These are phyloP conservation scores for Kwoniella europaea DNA, from an alignment of 768 basidiomycete species.

Conservation along the genomic window DNA sequence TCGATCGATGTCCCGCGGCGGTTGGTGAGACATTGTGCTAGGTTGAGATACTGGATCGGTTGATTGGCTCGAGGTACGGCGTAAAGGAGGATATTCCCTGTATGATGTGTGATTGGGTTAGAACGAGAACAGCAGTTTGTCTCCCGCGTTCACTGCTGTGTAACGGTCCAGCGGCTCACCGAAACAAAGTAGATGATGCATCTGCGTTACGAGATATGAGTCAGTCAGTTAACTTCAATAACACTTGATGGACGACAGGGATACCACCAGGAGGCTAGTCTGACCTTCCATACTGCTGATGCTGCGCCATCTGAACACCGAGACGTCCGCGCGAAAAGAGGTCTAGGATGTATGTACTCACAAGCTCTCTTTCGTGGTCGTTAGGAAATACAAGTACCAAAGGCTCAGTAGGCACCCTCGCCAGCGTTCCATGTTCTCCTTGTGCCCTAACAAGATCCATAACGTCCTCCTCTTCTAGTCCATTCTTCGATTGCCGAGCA, in stretches of 20 bases:
- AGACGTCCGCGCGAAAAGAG: background rate
- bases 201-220: too few relatives aligned
- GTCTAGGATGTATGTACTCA: background rate
- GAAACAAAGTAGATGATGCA: too few relatives aligned
- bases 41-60: slow-evolving; percentile 25
- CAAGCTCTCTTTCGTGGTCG: slow-evolving; percentile 8
- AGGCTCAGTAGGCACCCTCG: slow-evolving; percentile 7
- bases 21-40: slow-evolving; percentile 20
- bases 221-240: too few relatives aligned
- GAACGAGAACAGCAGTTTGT: too few relatives aligned
- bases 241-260: too few relatives aligned
- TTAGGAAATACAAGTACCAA: slow-evolving; percentile 3
- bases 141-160: too few relatives aligned
- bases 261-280: too few relatives aligned
- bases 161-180: too few relatives aligned
- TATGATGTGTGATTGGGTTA: background rate
- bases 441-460: background rate
- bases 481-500: background rate
- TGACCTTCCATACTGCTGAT: too few relatives aligned
- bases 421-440: background rate
- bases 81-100: slow-evolving; percentile 20
- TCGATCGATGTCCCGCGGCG: slow-evolving; percentile 1
- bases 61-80: slow-evolving; percentile 19
- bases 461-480: too few relatives aligned
- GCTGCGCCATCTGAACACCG: too few relatives aligned